Conservation (phyloP, 768 basidiomycete genomes). For the Mycena kentingensis region DNA sequence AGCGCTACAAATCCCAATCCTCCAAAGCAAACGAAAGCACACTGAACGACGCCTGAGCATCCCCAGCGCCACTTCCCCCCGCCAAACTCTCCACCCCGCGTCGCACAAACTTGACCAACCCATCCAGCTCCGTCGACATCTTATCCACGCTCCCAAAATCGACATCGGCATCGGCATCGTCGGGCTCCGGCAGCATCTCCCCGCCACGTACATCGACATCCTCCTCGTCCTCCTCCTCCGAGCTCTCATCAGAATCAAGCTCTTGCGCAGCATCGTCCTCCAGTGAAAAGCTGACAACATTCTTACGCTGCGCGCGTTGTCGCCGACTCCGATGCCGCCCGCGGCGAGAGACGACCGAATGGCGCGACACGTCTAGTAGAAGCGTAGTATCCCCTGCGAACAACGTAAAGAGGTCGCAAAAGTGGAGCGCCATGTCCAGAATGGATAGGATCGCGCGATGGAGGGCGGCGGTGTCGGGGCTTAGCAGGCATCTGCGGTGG, state of each 20-base stretch:
- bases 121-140: conserved; percentile 70
- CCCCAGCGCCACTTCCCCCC: conserved; percentile 57
- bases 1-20: conserved; percentile 66
- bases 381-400: conserved; percentile 61
- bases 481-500: conserved; percentile 63
- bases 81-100: conserved; percentile 72
- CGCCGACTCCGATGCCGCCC: conserved; percentile 69
- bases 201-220: conserved; percentile 28
- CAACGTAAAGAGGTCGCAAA: conserved; percentile 61
- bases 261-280: too few species aligned
- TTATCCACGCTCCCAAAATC: conserved; percentile 54
- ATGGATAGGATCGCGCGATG: conserved; percentile 68
- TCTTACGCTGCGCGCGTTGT: conserved; percentile 52
- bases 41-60: conserved; percentile 64
- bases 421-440: conserved; percentile 73
- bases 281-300: conserved; percentile 64
- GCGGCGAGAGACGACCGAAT: conserved; percentile 53
- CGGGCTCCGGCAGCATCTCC: conserved; percentile 35
- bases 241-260: conserved; percentile 39
- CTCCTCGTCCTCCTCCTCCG: conserved; percentile 50
- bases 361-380: conserved; percentile 58
- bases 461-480: conserved; percentile 62
- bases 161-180: conserved; percentile 46
- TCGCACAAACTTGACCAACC: conserved; percentile 67
- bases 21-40: conserved; percentile 76